Conservation (phyloP, 2,329 filamentous ascomycete genomes). For the Lecanosticta acicola region DNA sequence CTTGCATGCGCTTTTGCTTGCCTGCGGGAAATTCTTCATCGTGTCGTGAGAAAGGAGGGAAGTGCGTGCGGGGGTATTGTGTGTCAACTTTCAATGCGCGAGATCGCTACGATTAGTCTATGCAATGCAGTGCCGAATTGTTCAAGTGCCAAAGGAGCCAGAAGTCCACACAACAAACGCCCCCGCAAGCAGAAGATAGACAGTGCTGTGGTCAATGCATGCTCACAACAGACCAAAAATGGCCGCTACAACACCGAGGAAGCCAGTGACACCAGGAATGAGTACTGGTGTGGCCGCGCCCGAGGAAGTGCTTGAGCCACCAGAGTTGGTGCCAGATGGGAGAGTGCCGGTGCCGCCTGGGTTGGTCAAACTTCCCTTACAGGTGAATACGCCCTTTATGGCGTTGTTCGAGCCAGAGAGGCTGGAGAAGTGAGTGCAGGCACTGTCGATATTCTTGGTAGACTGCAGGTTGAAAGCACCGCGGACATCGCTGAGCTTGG, state of each 20-base stretch:
- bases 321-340: slow-evolving; percentile 21
- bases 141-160: slow-evolving; percentile 20
- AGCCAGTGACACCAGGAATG: slow-evolving; percentile 39
- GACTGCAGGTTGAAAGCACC: slow-evolving; percentile 50
- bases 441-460: slow-evolving; percentile 36
- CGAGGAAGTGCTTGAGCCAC: slow-evolving; percentile 22
- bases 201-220: slow-evolving; percentile 11
- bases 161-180: slow-evolving; percentile 16
- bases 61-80: slow-evolving; percentile 7
- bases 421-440: slow-evolving; percentile 39
- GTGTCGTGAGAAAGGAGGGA: slow-evolving; percentile 16
- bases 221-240: slow-evolving; percentile 43
- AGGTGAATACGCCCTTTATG: slow-evolving; percentile 42
- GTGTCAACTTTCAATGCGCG: slow-evolving; percentile 16
- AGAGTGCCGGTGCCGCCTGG: slow-evolving; percentile 32
- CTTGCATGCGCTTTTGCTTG: slow-evolving; percentile 9
- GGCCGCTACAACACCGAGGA: slow-evolving; percentile 45
- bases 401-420: slow-evolving; percentile 37
- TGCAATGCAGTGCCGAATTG: slow-evolving; percentile 23
- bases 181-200: slow-evolving; percentile 18
- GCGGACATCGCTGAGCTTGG: slow-evolving; percentile 44
- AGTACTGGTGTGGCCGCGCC: slow-evolving; percentile 40
- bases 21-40: slow-evolving; percentile 11
- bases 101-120: slow-evolving; percentile 33
- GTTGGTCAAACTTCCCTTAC: slow-evolving; percentile 31